These are phyloP conservation scores for Pyrenophora graminea DNA, from an alignment of 2,329 filamentous ascomycete genomes.

Conservation along the genomic window DNA sequence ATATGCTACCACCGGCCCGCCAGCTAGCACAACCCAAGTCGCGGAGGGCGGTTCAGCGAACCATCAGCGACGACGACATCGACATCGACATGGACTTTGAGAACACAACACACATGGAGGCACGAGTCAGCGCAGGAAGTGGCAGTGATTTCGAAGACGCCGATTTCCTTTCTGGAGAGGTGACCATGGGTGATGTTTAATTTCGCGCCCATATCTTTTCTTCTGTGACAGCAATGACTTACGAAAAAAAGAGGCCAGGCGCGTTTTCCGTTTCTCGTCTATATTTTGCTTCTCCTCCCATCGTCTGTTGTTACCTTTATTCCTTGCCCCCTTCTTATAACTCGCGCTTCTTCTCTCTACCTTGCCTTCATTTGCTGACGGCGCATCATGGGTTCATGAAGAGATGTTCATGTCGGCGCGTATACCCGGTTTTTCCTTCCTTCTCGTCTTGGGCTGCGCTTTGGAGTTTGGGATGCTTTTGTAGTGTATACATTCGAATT, in stretches of 20 bases:
- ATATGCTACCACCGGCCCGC: constrained; percentile 28
- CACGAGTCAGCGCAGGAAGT: constrained; percentile 41
- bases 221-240: too few species aligned
- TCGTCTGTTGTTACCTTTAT: not conserved
- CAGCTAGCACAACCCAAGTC: constrained; percentile 40
- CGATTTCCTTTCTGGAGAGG: constrained; percentile 55
- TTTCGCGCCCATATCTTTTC: not conserved
- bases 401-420: constrained; percentile 15
- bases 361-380: not conserved
- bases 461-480: too few species aligned
- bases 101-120: constrained; percentile 37
- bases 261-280: not conserved
- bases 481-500: too few species aligned
- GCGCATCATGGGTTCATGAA: constrained; percentile 10
- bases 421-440: constrained; percentile 19
- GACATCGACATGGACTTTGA: constrained; percentile 42
- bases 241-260: too few species aligned
- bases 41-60: constrained; percentile 11
- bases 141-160: constrained; percentile 70
- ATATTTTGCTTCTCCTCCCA: not conserved
- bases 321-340: not conserved
- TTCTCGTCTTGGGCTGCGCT: not conserved
- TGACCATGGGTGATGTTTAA: constrained; percentile 42
- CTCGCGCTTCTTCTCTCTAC: not conserved
- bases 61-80: constrained; percentile 30